Evolutionary conservation across 1,284 basidiomycete species (phyloP), one percentile per base, ranked within the genome.

Genomic region (Irpex sp.): DNA sequence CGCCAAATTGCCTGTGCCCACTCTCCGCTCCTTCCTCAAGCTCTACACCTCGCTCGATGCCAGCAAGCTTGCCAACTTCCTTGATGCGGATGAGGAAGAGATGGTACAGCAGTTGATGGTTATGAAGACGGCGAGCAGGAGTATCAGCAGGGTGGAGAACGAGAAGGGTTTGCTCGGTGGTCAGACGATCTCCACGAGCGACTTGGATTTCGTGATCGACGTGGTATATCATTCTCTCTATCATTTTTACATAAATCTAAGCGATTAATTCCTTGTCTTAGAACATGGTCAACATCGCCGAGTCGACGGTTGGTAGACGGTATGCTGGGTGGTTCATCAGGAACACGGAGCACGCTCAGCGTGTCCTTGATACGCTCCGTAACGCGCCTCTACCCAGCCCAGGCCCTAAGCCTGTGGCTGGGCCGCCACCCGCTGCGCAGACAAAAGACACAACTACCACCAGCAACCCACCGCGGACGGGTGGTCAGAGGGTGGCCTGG

Each of bases 271-370:
- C 26, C 3, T 26, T 4, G 3, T 19, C 3, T 61, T 78, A 84
- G 66, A 83, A 83, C 70, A 76, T 96, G 93, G 91, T 98, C 6
- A 94, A 97, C 71, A 95, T 98, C 70, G 91, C 94, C 15, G 95
- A 98, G 75, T 94, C 92, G 15, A 95, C 95, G 0, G 89, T 97
- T 11, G 95, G 95, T 21, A 79, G 96, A 58, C 88, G 94, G 61
- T 98, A 94, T 73, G 96, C 95, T 1, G 94, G 95, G 49, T 97
- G 94, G 93, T 98, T 98, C 80, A 95, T 98, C 77, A 89, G 95
- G 67, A 95, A 95, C 77, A 93, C 94, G 4, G 94, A 96, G 76
- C 87, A 94, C 69, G 89, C 94, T 9, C 91, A 93, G 72, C 85
- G 92, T 64, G 91, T 94, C 58, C 83, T 90, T 67, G 93, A 95